phyloP scores from a whole-genome alignment of 257 asterid genomes.

The Ligustrum vulgare region DNA sequence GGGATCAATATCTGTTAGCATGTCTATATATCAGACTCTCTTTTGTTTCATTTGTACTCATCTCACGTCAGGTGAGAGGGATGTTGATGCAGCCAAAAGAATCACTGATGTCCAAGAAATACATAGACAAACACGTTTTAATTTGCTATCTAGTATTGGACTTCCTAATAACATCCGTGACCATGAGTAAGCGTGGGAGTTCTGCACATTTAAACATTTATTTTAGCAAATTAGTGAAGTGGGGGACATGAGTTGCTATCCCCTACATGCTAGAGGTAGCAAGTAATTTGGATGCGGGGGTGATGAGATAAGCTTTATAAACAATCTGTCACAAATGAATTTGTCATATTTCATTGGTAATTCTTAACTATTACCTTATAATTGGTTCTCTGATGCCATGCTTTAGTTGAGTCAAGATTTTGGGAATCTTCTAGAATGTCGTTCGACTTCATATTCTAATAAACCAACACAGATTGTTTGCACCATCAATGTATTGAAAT shows the following conservation, averaged over 20 bases:
- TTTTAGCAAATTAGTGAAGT: neutral
- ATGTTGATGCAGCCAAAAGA: slow-evolving; percentile 70
- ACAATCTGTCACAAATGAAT: neutral
- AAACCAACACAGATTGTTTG: neutral
- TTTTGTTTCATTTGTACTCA: slow-evolving; percentile 85
- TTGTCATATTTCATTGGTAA: neutral
- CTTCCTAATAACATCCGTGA: slow-evolving; percentile 76
- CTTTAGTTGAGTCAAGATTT: neutral
- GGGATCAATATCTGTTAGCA: slow-evolving; percentile 96
- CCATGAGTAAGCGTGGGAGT: slow-evolving; percentile 74
- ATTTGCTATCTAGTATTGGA: slow-evolving; percentile 50
- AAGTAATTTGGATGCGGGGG: neutral
- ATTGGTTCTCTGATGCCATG: neutral
- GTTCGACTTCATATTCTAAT: neutral
- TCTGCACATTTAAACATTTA: neutral
- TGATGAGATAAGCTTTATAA: neutral
- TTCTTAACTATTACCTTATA: neutral
- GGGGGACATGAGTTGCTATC: neutral
- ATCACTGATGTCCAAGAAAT: slow-evolving; percentile 84
- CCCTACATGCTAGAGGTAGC: neutral
- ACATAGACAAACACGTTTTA: slow-evolving; percentile 82
- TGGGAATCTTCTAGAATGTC: neutral
- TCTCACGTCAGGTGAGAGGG: slow-evolving; percentile 90
- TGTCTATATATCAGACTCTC: slow-evolving; percentile 93
- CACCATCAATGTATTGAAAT: neutral